Evolutionary conservation across 768 basidiomycete genomes (phyloP).

Genomic region (Lactarius psammicola): DNA sequence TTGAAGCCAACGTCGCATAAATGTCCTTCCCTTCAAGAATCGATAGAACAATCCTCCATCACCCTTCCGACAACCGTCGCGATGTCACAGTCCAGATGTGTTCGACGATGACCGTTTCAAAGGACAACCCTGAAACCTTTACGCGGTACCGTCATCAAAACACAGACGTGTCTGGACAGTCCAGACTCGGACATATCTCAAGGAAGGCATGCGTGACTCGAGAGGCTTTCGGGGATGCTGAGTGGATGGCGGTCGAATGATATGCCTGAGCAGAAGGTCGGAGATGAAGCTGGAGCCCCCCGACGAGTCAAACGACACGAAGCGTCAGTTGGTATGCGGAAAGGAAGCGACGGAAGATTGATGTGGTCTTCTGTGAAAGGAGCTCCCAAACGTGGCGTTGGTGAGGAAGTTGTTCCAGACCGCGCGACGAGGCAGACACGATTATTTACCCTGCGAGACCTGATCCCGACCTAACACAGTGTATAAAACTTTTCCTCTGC

Average conservation of each 20-base stretch:
- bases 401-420: neutral
- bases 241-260: neutral
- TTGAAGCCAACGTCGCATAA: neutral
- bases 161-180: neutral
- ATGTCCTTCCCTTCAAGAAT: neutral
- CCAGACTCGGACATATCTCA: neutral
- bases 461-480: neutral
- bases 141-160: neutral
- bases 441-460: neutral
- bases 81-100: neutral
- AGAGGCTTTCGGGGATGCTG: neutral
- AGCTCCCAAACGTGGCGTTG: neutral
- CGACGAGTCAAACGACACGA: neutral
- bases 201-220: neutral
- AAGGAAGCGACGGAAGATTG: neutral
- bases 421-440: neutral
- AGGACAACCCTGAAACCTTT: neutral
- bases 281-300: neutral
- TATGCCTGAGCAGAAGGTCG: neutral
- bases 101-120: neutral
- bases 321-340: neutral
- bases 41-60: neutral
- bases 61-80: neutral
- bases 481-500: neutral
- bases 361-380: neutral